Conservation (phyloP, 352 stramenopile species). For the Globisporangium alternatum region DNA sequence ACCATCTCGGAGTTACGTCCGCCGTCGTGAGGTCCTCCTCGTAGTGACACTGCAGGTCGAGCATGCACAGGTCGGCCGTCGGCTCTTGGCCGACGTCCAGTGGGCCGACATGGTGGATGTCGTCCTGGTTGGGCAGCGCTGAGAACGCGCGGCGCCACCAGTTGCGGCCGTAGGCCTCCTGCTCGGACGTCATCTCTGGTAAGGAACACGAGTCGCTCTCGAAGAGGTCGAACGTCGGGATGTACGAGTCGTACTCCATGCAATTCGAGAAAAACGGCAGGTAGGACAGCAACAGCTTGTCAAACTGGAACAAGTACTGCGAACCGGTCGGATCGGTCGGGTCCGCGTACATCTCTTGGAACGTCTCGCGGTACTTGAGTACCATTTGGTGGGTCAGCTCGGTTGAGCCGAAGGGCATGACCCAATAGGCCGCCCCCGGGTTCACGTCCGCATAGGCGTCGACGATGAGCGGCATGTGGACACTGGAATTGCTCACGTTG, state of each 20-base stretch:
- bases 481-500: conserved; percentile 85
- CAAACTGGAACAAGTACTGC: conserved; percentile 73
- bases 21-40: conserved; percentile 90
- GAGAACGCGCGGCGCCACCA: conserved; percentile 78
- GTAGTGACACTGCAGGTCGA: conserved; percentile 88
- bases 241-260: conserved; percentile 94
- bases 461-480: conserved; percentile 66
- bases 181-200: conserved; percentile 76
- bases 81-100: conserved; percentile 87
- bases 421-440: conserved; percentile 55
- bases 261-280: conserved; percentile 97
- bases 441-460: conserved; percentile 66
- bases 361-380: conserved; percentile 95
- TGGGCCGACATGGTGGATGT: conserved; percentile 89
- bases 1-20: conserved; percentile 95
- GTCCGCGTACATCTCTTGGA: conserved; percentile 86
- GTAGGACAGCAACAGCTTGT: conserved; percentile 91
- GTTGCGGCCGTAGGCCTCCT: conserved; percentile 51
- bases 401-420: conserved; percentile 69
- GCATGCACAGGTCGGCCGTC: conserved; percentile 90
- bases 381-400: conserved; percentile 84
- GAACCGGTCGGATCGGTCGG: conserved; percentile 32
- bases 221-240: conserved; percentile 91
- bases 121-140: conserved; percentile 92
- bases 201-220: conserved; percentile 91